These are phyloP conservation scores for Coniochaeta sp. DNA, from an alignment of 2,329 filamentous ascomycete genomes.

Conservation along the genomic window DNA sequence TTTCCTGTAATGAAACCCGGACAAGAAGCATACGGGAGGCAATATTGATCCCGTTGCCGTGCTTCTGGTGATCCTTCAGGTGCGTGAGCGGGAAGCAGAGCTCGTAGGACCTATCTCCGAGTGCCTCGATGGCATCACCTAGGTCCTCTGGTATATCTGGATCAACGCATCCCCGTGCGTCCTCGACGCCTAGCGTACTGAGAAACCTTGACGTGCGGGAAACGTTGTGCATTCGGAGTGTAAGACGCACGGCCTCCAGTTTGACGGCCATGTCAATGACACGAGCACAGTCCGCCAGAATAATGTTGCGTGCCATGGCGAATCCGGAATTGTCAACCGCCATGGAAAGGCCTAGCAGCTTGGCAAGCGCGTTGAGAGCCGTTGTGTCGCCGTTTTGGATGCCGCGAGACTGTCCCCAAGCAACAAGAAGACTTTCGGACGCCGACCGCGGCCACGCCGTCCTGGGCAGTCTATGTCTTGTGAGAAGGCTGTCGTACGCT, in stretches of 20 bases:
- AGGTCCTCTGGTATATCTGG: constrained; percentile 11
- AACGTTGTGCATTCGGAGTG: constrained; percentile 8
- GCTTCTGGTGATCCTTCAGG: constrained; percentile 10
- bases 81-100: constrained; percentile 15
- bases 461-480: constrained; percentile 7
- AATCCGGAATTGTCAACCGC: constrained; percentile 6
- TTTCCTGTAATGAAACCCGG: constrained; percentile 8
- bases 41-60: constrained; percentile 11
- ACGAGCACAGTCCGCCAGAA: constrained; percentile 10
- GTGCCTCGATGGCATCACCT: constrained; percentile 11
- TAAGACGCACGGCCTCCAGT: constrained; percentile 10
- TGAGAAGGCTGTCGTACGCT: constrained; percentile 9
- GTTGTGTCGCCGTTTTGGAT: constrained; percentile 9
- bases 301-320: constrained; percentile 3
- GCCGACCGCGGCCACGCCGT: constrained; percentile 9
- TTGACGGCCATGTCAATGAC: constrained; percentile 10
- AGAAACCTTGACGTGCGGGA: constrained; percentile 6
- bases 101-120: constrained; percentile 14
- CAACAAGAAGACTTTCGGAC: constrained; percentile 7
- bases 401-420: constrained; percentile 9
- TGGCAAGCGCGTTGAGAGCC: constrained; percentile 5
- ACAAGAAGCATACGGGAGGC: constrained; percentile 13
- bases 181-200: constrained; percentile 11
- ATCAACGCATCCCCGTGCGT: constrained; percentile 7
- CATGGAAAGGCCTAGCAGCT: constrained; percentile 8